Percentiles rank a stretch among this genome's conserved stretches.
Conservation (phyloP, 1,284 basidiomycete species). For the Fomitopsis palustris region DNA sequence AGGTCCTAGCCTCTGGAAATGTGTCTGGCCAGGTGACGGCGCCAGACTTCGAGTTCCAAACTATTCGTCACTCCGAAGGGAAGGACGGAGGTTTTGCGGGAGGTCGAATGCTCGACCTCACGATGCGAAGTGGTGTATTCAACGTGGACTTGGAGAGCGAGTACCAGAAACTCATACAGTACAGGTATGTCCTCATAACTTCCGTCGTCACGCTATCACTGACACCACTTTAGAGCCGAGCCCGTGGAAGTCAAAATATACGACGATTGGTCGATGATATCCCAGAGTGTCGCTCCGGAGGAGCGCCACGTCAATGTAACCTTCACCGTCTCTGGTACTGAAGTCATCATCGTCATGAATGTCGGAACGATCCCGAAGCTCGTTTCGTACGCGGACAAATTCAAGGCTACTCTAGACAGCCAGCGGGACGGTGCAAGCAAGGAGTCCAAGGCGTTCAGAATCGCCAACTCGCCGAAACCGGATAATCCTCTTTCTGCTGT, state of each 20-base stretch:
- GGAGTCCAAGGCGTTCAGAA: conserved; percentile 69
- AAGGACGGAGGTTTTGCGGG: conserved; percentile 29
- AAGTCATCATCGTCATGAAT: conserved; percentile 68
- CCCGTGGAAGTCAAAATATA: conserved; percentile 72
- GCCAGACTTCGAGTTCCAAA: conserved; percentile 74
- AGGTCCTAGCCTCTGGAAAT: conserved; percentile 67
- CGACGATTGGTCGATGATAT: conserved; percentile 77
- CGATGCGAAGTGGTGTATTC: conserved; percentile 73
- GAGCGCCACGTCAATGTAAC: conserved; percentile 67
- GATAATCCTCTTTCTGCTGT: conserved; percentile 79
- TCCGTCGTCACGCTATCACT: background rate
- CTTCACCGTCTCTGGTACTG: conserved; percentile 73
- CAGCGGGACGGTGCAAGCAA: conserved; percentile 73
- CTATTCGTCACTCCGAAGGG: conserved; percentile 54
- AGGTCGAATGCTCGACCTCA: conserved; percentile 66
- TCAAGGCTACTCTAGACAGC: conserved; percentile 65
- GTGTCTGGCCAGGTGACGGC: conserved; percentile 69
- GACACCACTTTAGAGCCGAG: conserved; percentile 53
- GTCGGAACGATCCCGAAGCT: conserved; percentile 74
- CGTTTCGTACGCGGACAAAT: conserved; percentile 68
- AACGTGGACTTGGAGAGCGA: conserved; percentile 72
- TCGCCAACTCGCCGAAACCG: conserved; percentile 60
- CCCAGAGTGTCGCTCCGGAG: conserved; percentile 35
- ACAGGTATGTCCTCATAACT: conserved; percentile 52
- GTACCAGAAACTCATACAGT: conserved; percentile 72